Evolutionary conservation across 2,329 filamentous ascomycete species (phyloP).

Genomic region (Fusarium globosum): DNA sequence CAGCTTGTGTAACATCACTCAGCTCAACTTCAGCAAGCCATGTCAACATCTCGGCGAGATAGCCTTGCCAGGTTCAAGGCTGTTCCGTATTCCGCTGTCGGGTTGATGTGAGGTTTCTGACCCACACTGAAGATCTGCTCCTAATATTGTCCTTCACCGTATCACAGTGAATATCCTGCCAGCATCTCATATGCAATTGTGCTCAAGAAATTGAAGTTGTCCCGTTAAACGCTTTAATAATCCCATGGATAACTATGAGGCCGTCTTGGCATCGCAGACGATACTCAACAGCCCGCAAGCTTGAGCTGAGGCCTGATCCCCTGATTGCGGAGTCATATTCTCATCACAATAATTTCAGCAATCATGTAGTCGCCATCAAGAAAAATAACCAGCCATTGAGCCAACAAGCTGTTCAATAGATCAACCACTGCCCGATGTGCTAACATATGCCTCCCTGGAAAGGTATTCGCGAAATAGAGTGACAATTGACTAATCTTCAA

Average conservation of each 20-base stretch:
- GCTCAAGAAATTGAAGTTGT: not conserved
- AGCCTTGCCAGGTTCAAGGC: not conserved
- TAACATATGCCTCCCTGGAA: not conserved
- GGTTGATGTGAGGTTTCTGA: not conserved
- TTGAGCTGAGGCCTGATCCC: not conserved
- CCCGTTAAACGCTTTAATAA: not conserved
- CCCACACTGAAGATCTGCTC: slow-evolving; percentile 10
- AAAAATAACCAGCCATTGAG: no score
- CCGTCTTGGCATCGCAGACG: not conserved
- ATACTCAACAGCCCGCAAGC: not conserved
- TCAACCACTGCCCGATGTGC: not conserved
- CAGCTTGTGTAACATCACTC: not conserved
- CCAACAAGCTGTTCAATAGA: not conserved
- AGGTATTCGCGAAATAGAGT: not conserved
- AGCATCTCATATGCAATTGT: slow-evolving; percentile 15
- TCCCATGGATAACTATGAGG: not conserved
- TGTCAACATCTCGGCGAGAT: not conserved
- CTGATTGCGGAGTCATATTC: no score
- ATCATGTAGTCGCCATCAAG: not conserved
- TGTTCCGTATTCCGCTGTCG: not conserved
- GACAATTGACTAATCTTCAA: not conserved
- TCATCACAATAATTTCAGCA: not conserved
- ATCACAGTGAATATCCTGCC: slow-evolving; percentile 2
- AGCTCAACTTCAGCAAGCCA: not conserved
- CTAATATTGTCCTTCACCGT: slow-evolving; percentile 9